phyloP scores from a whole-genome alignment of 2,329 filamentous ascomycete genomes.

The Fusarium sublunatum region DNA sequence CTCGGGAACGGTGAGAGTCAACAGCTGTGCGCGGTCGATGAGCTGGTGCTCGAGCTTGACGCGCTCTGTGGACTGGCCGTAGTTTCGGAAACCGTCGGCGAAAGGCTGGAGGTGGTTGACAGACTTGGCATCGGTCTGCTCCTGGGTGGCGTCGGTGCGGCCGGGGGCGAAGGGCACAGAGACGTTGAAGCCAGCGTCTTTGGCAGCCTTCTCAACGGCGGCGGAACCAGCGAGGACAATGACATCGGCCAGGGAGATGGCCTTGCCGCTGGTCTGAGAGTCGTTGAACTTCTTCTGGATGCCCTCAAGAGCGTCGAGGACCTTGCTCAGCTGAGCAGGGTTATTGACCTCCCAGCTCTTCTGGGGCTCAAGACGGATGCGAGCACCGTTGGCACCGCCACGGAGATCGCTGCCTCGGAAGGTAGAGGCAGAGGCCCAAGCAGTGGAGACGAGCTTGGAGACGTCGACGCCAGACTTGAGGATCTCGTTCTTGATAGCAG shows the following conservation, averaged over 20 bases:
- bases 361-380: conserved; percentile 78
- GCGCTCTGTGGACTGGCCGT: conserved; percentile 70
- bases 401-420: conserved; percentile 84
- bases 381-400: conserved; percentile 82
- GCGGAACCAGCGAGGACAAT: conserved; percentile 80
- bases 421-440: conserved; percentile 77
- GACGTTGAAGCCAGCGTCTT: conserved; percentile 58
- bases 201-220: conserved; percentile 79
- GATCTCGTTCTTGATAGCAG: conserved; percentile 75
- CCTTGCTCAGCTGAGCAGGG: conserved; percentile 71
- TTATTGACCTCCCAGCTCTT: conserved; percentile 81
- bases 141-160: conserved; percentile 76
- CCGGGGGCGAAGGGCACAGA: conserved; percentile 78
- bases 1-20: conserved; percentile 77
- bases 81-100: conserved; percentile 83
- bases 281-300: conserved; percentile 76
- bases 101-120: conserved; percentile 74
- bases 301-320: conserved; percentile 69
- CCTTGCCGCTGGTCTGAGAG: conserved; percentile 64
- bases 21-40: conserved; percentile 76
- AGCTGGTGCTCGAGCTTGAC: conserved; percentile 76
- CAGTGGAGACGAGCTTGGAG: conserved; percentile 71
- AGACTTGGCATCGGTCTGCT: conserved; percentile 75
- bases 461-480: conserved; percentile 69
- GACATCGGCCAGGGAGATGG: conserved; percentile 79